phyloP scores from a whole-genome alignment of 2,329 filamentous ascomycete species.

The Paraphaeosphaeria minitans region DNA sequence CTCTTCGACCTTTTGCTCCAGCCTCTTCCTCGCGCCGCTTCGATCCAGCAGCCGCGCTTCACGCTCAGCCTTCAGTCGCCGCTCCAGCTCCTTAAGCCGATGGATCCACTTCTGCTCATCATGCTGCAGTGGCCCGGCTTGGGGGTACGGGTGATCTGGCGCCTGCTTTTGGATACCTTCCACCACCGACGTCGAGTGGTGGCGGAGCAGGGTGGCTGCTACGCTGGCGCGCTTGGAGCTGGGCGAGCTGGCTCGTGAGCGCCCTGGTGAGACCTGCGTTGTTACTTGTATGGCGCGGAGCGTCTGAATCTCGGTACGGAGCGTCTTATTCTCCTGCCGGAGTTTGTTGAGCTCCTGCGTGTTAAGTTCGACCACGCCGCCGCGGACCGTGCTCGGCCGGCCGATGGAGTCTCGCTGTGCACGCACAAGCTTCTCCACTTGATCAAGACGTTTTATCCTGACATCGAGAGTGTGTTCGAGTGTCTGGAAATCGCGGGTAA shows the following conservation, averaged over 20 bases:
- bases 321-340: conserved; percentile 63
- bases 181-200: conserved; percentile 59
- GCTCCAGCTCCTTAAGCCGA: conserved; percentile 83
- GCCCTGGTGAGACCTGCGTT: conserved; percentile 27
- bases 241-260: conserved; percentile 33
- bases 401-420: conserved; percentile 46
- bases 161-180: conserved; percentile 47
- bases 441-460: conserved; percentile 83
- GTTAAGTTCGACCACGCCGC: conserved; percentile 47
- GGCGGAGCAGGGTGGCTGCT: conserved; percentile 59
- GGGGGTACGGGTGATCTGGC: conserved; percentile 39
- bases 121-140: conserved; percentile 47
- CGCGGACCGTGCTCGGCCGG: conserved; percentile 46
- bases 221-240: conserved; percentile 51
- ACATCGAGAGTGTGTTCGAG: conserved; percentile 81
- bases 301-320: conserved; percentile 69
- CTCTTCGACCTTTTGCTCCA: conserved; percentile 76
- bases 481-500: conserved; percentile 88
- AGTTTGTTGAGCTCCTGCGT: conserved; percentile 63
- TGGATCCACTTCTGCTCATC: conserved; percentile 82
- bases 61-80: conserved; percentile 84
- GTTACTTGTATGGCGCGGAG: conserved; percentile 56
- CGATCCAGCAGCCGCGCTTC: conserved; percentile 86
- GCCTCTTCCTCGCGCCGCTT: conserved; percentile 76
- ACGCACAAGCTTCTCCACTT: conserved; percentile 76